Evolutionary conservation across 164 flowering plant genomes (phyloP).

Genomic region (Kalanchoe fedtschenkoi): DNA sequence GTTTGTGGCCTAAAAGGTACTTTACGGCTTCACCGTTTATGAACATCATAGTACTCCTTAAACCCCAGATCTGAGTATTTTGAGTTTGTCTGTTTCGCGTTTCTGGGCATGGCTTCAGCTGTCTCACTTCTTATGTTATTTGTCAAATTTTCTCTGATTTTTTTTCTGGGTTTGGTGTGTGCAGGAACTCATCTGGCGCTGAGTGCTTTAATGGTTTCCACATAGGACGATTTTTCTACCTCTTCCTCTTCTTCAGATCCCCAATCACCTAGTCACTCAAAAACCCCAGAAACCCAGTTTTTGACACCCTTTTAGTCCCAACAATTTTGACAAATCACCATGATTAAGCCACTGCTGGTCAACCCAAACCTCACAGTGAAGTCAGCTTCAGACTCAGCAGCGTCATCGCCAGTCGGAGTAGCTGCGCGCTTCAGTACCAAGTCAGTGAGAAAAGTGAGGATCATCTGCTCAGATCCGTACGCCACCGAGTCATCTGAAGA

Average conservation of each 20-base stretch:
- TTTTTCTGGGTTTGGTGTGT: constrained; percentile 9
- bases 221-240: constrained; percentile 40
- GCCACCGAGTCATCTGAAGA: constrained; percentile 54
- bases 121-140: no score
- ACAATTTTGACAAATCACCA: not conserved
- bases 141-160: no score
- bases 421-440: not conserved
- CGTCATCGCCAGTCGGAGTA: not conserved
- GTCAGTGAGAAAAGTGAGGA: constrained; percentile 38
- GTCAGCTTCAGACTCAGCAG: not conserved
- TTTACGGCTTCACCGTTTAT: not conserved
- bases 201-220: constrained; percentile 63
- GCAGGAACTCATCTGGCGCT: constrained; percentile 87
- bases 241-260: constrained; percentile 60
- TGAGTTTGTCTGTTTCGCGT: not conserved
- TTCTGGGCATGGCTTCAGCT: no score
- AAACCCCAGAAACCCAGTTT: not conserved
- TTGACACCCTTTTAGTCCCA: not conserved
- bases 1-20: constrained; percentile 78
- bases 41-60: not conserved
- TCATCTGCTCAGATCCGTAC: constrained; percentile 62
- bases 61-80: constrained; percentile 5
- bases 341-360: no score
- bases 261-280: constrained; percentile 31
- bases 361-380: not conserved